A percentile compares a stretch with the other conserved stretches of the same genome.
These are phyloP conservation scores for Pichiaceae sp. DNA, from an alignment of 1,139 yeast species.

Conservation along the genomic window DNA sequence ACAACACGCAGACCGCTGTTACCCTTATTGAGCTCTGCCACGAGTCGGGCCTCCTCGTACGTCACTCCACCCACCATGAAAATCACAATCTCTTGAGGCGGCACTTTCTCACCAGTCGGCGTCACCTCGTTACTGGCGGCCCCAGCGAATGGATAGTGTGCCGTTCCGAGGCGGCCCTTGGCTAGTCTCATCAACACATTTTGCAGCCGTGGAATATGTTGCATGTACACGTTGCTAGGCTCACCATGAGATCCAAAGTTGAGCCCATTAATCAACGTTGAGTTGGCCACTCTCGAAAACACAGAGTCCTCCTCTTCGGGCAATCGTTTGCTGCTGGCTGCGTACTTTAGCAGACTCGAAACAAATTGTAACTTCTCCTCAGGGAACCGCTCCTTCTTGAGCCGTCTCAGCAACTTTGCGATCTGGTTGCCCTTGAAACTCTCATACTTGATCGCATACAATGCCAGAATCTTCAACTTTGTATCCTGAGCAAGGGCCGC, in stretches of 20 bases:
- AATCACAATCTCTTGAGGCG: constrained; percentile 65
- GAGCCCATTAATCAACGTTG: constrained; percentile 21
- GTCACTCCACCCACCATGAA: constrained; percentile 89
- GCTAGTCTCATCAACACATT: constrained; percentile 39
- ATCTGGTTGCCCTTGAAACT: constrained; percentile 32
- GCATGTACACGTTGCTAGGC: constrained; percentile 47
- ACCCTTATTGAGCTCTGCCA: constrained; percentile 54
- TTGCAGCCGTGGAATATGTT: constrained; percentile 70
- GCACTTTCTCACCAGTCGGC: constrained; percentile 25
- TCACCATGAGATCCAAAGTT: constrained; percentile 17
- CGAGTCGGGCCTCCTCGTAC: constrained; percentile 81
- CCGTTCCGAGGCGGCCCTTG: constrained; percentile 39
- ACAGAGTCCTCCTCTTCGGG: constrained; percentile 29
- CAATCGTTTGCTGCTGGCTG: constrained; percentile 34
- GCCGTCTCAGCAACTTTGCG: constrained; percentile 26
- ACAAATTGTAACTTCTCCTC: constrained; percentile 24
- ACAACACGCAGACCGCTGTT: constrained; percentile 46
- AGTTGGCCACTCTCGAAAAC: constrained; percentile 20
- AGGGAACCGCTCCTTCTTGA: constrained; percentile 29
- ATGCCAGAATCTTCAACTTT: constrained; percentile 55
- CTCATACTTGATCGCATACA: constrained; percentile 68
- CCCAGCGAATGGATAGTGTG: constrained; percentile 38
- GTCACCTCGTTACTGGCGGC: constrained; percentile 6
- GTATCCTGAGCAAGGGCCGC: constrained; percentile 29
- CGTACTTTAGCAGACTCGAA: constrained; percentile 27